Conservation (phyloP, 2,329 filamentous ascomycete species). For the Diaporthe citrichinensis region DNA sequence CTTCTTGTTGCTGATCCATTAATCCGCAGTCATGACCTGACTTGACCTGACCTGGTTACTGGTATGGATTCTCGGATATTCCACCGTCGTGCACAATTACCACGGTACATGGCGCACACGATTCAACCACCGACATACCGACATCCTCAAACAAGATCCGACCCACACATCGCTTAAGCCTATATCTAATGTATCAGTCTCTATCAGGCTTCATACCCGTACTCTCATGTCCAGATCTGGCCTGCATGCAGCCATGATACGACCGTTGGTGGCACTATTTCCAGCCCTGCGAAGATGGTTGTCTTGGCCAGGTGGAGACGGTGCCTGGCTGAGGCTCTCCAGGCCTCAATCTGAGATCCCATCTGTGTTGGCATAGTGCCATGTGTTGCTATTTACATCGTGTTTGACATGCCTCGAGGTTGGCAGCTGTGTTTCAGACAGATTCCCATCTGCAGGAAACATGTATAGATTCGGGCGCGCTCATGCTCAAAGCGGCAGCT, state of each 20-base stretch:
- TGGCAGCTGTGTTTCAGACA: constrained; percentile 24
- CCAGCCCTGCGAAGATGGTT: background rate
- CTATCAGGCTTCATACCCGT: background rate
- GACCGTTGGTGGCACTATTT: background rate
- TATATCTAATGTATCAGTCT: background rate
- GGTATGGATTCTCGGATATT: constrained; percentile 11
- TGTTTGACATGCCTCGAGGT: background rate
- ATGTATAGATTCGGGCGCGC: background rate
- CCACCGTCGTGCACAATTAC: background rate
- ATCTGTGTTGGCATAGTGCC: constrained; percentile 3
- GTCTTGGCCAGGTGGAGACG: constrained; percentile 2
- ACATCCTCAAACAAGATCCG: background rate
- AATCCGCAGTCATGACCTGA: background rate
- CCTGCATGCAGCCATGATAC: background rate
- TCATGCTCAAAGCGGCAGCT: background rate
- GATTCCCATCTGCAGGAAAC: constrained; percentile 3
- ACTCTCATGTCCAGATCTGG: background rate
- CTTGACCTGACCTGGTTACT: background rate
- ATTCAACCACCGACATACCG: background rate
- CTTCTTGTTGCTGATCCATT: background rate
- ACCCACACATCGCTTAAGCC: constrained; percentile 14
- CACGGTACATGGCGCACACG: background rate
- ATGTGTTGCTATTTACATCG: constrained; percentile 20
- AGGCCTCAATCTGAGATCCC: constrained; percentile 5
- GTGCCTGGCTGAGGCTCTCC: background rate